Conservation (phyloP, 1,284 basidiomycete genomes). For the Exobasidium rhododendri region DNA sequence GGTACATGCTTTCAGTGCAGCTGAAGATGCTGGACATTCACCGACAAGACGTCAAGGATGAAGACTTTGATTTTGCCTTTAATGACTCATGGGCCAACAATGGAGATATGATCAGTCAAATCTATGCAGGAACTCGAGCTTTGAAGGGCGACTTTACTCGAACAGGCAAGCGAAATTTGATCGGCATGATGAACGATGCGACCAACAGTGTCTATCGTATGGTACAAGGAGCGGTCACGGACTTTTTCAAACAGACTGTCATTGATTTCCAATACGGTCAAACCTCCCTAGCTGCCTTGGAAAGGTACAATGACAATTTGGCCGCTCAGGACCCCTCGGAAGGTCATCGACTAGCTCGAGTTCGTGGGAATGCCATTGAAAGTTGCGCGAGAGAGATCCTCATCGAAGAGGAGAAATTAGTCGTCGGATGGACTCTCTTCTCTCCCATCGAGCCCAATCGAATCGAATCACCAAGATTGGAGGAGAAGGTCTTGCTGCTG, state of each 20-base stretch:
- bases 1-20: conserved; percentile 74
- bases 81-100: conserved; percentile 87
- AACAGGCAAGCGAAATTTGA: conserved; percentile 87
- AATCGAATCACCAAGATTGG: conserved; percentile 61
- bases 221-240: conserved; percentile 64
- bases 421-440: conserved; percentile 88
- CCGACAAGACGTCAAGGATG: conserved; percentile 7
- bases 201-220: conserved; percentile 44
- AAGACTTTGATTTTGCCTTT: conserved; percentile 60
- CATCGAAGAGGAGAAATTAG: conserved; percentile 65
- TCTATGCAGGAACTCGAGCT: conserved; percentile 64
- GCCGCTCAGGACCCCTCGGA: conserved; percentile 85
- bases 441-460: conserved; percentile 74
- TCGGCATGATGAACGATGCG: conserved; percentile 64
- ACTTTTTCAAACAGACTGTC: conserved; percentile 82
- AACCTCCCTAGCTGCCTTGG: conserved; percentile 25
- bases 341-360: conserved; percentile 77
- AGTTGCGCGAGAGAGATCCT: conserved; percentile 70
- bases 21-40: conserved; percentile 27
- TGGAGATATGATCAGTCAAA: conserved; percentile 56
- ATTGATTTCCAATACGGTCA: conserved; percentile 43
- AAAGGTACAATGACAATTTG: conserved; percentile 58
- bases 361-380: conserved; percentile 60
- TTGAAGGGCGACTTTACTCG: conserved; percentile 92
- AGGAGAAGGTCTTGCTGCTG: conserved; percentile 86